A percentile compares a stretch with the other conserved stretches of the same genome.
These are phyloP conservation scores for Avena insularis DNA, from an alignment of 176 grass and related monocot genomes.

Conservation along the genomic window DNA sequence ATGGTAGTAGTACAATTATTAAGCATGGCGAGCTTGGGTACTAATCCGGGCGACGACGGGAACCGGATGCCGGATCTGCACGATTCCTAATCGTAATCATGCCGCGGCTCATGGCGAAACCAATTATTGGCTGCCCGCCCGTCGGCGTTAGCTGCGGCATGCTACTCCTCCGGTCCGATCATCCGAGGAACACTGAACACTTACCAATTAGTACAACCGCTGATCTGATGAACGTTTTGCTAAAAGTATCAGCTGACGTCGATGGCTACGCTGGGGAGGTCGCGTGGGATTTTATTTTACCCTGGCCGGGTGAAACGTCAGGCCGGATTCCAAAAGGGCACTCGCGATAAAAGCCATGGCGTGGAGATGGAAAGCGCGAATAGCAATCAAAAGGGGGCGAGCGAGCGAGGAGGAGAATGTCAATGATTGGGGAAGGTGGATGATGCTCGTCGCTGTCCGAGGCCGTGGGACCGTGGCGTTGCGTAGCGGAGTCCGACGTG, in stretches of 20 bases:
- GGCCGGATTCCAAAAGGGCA: background rate
- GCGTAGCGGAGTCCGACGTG: background rate
- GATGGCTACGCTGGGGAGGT: background rate
- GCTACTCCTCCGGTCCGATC: too few relatives aligned
- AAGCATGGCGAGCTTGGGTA: background rate
- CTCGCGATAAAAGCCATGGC: background rate
- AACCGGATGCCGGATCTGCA: background rate
- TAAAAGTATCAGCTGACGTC: too few relatives aligned
- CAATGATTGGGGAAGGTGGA: constrained; percentile 58
- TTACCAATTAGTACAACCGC: background rate
- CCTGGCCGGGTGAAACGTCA: background rate
- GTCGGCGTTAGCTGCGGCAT: too few relatives aligned
- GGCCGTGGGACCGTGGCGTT: background rate
- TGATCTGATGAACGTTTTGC: background rate
- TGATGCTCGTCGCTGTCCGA: background rate
- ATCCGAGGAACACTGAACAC: too few relatives aligned
- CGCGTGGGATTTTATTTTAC: background rate
- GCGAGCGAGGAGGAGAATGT: constrained; percentile 15
- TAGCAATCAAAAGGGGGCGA: background rate
- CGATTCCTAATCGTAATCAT: background rate
- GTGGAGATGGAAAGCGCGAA: background rate
- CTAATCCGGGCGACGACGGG: too few relatives aligned
- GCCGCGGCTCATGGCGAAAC: background rate
- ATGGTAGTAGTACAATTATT: background rate
- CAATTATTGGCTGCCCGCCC: background rate